These are phyloP conservation scores for Mycena sanguinolenta DNA, from an alignment of 768 basidiomycete species.

Conservation along the genomic window DNA sequence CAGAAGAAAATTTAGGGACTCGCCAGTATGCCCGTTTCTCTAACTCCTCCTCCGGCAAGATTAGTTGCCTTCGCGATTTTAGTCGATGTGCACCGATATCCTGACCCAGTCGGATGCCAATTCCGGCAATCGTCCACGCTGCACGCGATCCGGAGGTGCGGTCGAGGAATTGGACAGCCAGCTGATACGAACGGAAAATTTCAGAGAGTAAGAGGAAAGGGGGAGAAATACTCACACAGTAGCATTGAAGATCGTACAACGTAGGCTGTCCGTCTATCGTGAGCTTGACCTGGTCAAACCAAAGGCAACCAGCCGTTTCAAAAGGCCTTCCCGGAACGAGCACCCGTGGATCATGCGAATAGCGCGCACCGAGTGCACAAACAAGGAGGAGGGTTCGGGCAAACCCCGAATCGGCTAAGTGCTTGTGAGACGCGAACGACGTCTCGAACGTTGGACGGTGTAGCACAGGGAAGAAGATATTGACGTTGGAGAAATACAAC, in stretches of 20 bases:
- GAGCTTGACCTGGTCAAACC: conserved; percentile 54
- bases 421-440: conserved; percentile 50
- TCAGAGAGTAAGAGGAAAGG: neutral
- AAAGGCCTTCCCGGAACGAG: conserved; percentile 14
- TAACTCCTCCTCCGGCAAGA: neutral
- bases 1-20: neutral
- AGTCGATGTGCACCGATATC: conserved; percentile 28
- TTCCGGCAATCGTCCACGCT: conserved; percentile 14
- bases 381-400: conserved; percentile 57
- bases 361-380: conserved; percentile 64
- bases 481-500: conserved; percentile 61
- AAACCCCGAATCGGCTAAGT: conserved; percentile 56
- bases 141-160: conserved; percentile 21
- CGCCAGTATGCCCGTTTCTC: neutral
- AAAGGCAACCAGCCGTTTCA: conserved; percentile 54
- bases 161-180: conserved; percentile 23
- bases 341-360: conserved; percentile 59
- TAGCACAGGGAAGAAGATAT: conserved; percentile 58
- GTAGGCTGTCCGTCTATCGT: conserved; percentile 3
- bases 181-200: neutral
- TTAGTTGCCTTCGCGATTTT: neutral
- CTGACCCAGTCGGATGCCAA: conserved; percentile 8
- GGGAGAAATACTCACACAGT: conserved; percentile 43
- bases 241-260: conserved; percentile 54
- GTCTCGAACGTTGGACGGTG: conserved; percentile 57